Conservation (phyloP, 2,329 filamentous ascomycete species). For the Penicillium sp. region DNA sequence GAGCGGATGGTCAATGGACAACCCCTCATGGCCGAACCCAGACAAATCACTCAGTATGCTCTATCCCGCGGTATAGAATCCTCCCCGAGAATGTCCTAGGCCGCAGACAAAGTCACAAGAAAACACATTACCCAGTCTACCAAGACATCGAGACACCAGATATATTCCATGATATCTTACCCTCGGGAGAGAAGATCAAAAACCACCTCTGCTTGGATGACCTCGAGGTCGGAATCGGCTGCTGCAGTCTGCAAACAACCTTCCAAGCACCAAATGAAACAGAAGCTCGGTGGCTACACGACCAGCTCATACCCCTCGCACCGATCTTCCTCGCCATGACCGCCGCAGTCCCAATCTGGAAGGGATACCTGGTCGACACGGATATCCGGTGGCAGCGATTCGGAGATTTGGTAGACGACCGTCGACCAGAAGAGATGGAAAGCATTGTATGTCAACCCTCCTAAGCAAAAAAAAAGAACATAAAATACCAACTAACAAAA, state of each 20-base stretch:
- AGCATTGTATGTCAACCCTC: not conserved
- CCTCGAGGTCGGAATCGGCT: slow-evolving; percentile 11
- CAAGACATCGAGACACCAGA: not conserved
- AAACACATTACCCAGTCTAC: slow-evolving; percentile 1
- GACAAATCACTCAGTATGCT: not conserved
- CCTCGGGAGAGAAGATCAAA: not conserved
- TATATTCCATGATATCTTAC: not conserved
- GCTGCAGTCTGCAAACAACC: slow-evolving; percentile 19
- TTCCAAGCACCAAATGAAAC: slow-evolving; percentile 16
- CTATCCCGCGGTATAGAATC: slow-evolving; percentile 1
- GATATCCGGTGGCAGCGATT: slow-evolving; percentile 19
- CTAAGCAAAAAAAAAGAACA: not conserved
- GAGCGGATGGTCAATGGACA: slow-evolving; percentile 7
- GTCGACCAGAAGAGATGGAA: slow-evolving; percentile 6
- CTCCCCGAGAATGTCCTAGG: not conserved
- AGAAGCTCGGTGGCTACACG: slow-evolving; percentile 20
- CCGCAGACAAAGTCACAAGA: not conserved
- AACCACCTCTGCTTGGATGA: slow-evolving; percentile 13
- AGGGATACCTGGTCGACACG: slow-evolving; percentile 18
- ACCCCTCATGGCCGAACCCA: not conserved
- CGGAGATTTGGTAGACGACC: slow-evolving; percentile 15
- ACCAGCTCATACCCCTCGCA: slow-evolving; percentile 17
- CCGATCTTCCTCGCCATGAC: slow-evolving; percentile 21
- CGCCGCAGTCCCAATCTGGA: slow-evolving; percentile 19
- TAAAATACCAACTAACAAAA: not conserved